Evolutionary conservation across 2,329 filamentous ascomycete genomes (phyloP).

Genomic region (Beauveria pseudobassiana): DNA sequence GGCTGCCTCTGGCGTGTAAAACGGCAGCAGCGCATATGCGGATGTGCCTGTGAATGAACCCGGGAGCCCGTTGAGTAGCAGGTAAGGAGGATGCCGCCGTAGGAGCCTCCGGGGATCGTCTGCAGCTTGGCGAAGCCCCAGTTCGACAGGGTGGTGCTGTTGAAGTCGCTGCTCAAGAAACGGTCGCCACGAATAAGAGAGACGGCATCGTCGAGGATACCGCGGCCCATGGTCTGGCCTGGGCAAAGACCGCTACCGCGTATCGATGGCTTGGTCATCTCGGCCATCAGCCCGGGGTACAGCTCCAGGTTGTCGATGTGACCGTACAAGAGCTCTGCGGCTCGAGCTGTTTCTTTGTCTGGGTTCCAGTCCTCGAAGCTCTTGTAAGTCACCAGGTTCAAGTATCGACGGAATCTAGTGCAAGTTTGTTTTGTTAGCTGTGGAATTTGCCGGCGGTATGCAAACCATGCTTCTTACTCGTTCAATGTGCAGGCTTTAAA

Average conservation of each 20-base stretch:
- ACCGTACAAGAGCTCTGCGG: constrained; percentile 43
- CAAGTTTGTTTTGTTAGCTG: too few relatives aligned
- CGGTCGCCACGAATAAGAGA: constrained; percentile 46
- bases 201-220: constrained; percentile 49
- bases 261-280: constrained; percentile 39
- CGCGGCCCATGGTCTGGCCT: constrained; percentile 41
- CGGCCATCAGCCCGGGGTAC: constrained; percentile 54
- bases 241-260: constrained; percentile 45
- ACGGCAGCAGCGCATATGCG: too few relatives aligned
- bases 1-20: too few relatives aligned
- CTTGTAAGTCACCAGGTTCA: neutral
- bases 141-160: constrained; percentile 25
- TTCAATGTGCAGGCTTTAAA: too few relatives aligned
- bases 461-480: too few relatives aligned
- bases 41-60: too few relatives aligned
- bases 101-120: too few relatives aligned
- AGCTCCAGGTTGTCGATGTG: constrained; percentile 56
- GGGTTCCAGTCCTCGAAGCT: neutral
- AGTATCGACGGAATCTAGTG: neutral
- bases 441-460: too few relatives aligned
- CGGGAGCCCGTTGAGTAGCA: too few relatives aligned
- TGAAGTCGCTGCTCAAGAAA: constrained; percentile 42
- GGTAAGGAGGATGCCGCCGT: too few relatives aligned
- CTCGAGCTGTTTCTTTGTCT: neutral
- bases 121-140: constrained; percentile 21